phyloP scores from a whole-genome alignment of 2,329 filamentous ascomycete genomes.

The Venturiaceae sp. region DNA sequence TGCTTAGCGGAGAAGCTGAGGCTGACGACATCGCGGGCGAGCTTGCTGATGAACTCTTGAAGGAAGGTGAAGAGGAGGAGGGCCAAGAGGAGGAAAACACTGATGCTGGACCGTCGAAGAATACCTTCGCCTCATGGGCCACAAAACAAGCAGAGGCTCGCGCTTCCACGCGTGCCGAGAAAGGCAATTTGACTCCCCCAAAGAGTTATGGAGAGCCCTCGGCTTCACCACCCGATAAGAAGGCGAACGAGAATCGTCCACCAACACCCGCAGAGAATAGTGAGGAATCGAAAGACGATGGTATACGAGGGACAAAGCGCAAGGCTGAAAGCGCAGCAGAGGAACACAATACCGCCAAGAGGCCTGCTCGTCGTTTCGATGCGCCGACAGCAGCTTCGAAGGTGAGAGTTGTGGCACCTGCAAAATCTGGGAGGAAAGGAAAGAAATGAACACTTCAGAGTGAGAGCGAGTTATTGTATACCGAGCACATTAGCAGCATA shows the following conservation, averaged over 20 bases:
- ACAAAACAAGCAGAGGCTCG: background rate
- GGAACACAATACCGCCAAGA: background rate
- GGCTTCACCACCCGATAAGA: background rate
- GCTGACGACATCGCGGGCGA: slow-evolving; percentile 5
- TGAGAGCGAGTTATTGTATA: too few relatives aligned
- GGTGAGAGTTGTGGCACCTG: background rate
- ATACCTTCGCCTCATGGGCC: background rate
- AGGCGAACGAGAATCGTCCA: background rate
- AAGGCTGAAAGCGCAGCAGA: background rate
- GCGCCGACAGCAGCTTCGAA: background rate
- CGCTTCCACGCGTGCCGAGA: background rate
- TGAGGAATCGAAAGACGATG: background rate
- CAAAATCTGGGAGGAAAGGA: background rate
- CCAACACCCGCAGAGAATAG: background rate
- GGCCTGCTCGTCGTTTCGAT: background rate
- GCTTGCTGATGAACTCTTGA: slow-evolving; percentile 6
- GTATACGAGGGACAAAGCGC: slow-evolving; percentile 2
- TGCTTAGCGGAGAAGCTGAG: slow-evolving; percentile 6
- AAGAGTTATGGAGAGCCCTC: background rate
- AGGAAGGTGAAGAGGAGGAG: background rate
- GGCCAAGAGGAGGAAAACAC: background rate
- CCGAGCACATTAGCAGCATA: too few relatives aligned
- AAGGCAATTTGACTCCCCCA: background rate
- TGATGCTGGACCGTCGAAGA: background rate
- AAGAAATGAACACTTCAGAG: background rate